Evolutionary conservation across 345 rosid genomes (phyloP), one percentile per base, ranked within the genome.

Genomic region (Turnera subulata): DNA sequence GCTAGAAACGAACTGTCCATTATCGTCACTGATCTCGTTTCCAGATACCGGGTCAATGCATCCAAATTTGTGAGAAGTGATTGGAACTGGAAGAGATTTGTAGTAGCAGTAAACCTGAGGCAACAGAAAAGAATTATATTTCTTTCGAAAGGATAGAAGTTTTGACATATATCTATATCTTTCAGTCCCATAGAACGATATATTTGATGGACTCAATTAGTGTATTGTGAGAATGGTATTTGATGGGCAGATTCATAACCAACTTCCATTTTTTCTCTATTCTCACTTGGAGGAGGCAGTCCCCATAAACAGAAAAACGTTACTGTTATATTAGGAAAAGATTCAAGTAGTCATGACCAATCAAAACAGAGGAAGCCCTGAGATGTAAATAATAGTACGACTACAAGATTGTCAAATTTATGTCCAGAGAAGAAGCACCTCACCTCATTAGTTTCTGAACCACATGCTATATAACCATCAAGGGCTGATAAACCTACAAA

Each of bases 391-490:
- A 29, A 50, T 23, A 7, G 20, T 45, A 11, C 23, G 7, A 25
- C 38, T 26, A 16, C 24, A 49, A 40, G 17, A 29, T 22, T 29
- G 8, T 50, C 58, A 50, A 68, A 48, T 20, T n/a, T 50, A 0
- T 26, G 40, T 24, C 52, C 13, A 16, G 12, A 4, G n/a, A 16
- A 42, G 45, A 42, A 13, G 14, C 4, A 53, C 19, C n/a, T 40
- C 29, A 62, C 66, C 66, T 63, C 53, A 14, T 54, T 63, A 2
- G 67, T 53, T 53, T 63, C 67, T 40, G 67, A 63, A 25, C 59
- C 59, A 19, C 62, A 72, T 46, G 75, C 67, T 50, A 59, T 50
- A 43, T 53, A 65, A 47, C 63, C 42, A 56, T 40, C 43, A 25
- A 53, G 40, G 46, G 55, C 42, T 35, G 55, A 62, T 33, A 56